Evolutionary conservation across 805 yeast genomes (phyloP).

Genomic region (Komagataella pseudopastoris): DNA sequence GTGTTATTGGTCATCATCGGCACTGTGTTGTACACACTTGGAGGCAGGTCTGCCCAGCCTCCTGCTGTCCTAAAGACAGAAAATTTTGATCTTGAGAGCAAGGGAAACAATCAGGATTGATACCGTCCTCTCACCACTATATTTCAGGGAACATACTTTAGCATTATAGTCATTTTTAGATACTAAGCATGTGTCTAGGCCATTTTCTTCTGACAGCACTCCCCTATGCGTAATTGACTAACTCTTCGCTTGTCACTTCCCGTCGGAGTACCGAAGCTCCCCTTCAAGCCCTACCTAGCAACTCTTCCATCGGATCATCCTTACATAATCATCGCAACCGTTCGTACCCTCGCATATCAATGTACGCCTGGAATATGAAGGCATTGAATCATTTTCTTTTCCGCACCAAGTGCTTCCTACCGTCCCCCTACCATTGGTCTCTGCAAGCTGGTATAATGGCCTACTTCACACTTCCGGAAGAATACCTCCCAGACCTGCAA

Average conservation of each 20-base stretch:
- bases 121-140: background rate
- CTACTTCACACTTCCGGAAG: constrained; percentile 3
- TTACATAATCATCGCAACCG: background rate
- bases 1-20: constrained; percentile 40
- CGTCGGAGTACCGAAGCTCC: no score
- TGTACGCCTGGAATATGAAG: background rate
- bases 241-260: no score
- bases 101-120: background rate
- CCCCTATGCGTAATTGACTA: no score
- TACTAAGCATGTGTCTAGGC: background rate
- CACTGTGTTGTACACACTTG: constrained; percentile 27
- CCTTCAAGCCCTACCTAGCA: no score
- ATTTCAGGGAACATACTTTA: background rate
- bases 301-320: background rate
- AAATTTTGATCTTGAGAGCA: background rate
- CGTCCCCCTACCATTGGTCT: background rate
- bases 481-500: constrained; percentile 23
- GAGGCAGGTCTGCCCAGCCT: background rate
- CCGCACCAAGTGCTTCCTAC: background rate
- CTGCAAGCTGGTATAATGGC: constrained; percentile 1
- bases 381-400: background rate
- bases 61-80: background rate
- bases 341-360: background rate
- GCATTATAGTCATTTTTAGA: background rate
- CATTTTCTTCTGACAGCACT: background rate